Percentiles rank a stretch among this genome's conserved stretches.
Conservation (phyloP, 352 stramenopile species). For the Globisporangium radiosum region DNA sequence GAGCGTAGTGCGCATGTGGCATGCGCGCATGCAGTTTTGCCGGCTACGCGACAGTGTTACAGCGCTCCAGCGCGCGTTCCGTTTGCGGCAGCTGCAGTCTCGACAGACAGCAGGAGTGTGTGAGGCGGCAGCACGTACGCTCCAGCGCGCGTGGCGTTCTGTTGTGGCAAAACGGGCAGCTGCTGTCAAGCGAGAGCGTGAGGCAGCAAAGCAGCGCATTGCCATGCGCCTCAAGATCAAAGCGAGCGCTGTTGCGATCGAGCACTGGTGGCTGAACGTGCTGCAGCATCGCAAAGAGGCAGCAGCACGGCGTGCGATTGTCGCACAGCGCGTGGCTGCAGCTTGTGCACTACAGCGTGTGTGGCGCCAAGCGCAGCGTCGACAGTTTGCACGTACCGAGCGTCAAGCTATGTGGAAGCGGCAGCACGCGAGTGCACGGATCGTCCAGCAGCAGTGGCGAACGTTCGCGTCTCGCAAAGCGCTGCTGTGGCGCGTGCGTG, state of each 20-base stretch:
- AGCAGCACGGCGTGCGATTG: no score
- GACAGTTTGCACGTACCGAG: constrained; percentile 1
- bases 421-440: constrained; percentile 4
- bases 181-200: no score
- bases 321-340: background rate
- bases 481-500: constrained; percentile 6
- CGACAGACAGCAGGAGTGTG: constrained; percentile 7
- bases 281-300: constrained; percentile 16
- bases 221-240: constrained; percentile 22
- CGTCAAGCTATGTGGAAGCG: constrained; percentile 8
- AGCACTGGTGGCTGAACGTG: constrained; percentile 29
- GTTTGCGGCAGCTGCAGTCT: constrained; percentile 14
- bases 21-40: constrained; percentile 18
- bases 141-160: constrained; percentile 32
- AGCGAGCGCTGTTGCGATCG: constrained; percentile 28
- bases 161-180: no score
- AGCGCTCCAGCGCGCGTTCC: constrained; percentile 29
- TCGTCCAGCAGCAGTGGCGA: constrained; percentile 11
- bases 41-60: constrained; percentile 25
- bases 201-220: constrained; percentile 10
- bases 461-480: background rate
- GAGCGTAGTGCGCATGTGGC: constrained; percentile 22
- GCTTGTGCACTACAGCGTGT: constrained; percentile 5
- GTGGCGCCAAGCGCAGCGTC: constrained; percentile 2
- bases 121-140: constrained; percentile 7